Conservation (phyloP, 257 asterid genomes). For the Linaria vulgaris region DNA sequence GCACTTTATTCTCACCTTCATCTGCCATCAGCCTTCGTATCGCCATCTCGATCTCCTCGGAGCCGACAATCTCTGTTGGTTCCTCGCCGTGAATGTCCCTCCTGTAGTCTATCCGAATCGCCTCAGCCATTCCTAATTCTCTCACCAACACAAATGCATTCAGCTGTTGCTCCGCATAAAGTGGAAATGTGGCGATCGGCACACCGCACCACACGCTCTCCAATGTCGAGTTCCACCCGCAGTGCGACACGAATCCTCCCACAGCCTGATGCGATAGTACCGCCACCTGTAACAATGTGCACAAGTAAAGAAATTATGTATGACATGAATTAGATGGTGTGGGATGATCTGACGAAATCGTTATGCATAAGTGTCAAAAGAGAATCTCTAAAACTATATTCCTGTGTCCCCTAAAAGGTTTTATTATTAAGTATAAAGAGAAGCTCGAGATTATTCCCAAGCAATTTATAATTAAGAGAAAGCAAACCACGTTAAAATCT, state of each 20-base stretch:
- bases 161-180: slow-evolving; percentile 49
- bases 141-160: slow-evolving; percentile 46
- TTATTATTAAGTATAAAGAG: no score
- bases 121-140: slow-evolving; percentile 47
- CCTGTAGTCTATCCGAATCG: slow-evolving; percentile 34
- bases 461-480: no score
- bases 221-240: slow-evolving; percentile 56
- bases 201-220: slow-evolving; percentile 63
- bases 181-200: slow-evolving; percentile 48
- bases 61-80: slow-evolving; percentile 33
- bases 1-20: slow-evolving; percentile 28
- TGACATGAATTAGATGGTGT: no score
- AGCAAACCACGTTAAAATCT: no score
- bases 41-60: slow-evolving; percentile 40
- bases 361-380: no score
- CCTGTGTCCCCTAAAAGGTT: no score
- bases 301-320: no score
- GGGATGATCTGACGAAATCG: no score
- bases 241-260: slow-evolving; percentile 56
- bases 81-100: slow-evolving; percentile 15
- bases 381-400: no score
- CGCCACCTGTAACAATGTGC: slow-evolving; percentile 29
- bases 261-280: slow-evolving; percentile 45
- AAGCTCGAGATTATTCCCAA: no score
- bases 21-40: slow-evolving; percentile 39